These are phyloP conservation scores for Colletotrichum godetiae DNA, from an alignment of 2,329 filamentous ascomycete species.

Conservation along the genomic window DNA sequence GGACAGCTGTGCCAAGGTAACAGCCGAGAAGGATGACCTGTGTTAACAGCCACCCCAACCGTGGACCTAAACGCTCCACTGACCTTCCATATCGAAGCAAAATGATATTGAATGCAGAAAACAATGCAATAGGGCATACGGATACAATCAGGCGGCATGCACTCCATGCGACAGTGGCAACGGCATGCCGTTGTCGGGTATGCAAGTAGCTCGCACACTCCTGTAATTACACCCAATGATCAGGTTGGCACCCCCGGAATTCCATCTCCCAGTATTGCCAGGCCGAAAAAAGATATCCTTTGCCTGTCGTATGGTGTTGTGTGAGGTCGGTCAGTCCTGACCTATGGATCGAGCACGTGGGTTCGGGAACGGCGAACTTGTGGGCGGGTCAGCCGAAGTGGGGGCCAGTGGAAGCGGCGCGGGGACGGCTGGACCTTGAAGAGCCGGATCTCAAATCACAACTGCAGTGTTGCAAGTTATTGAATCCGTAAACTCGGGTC, in stretches of 20 bases:
- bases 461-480: neutral
- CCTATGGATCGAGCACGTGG: slow-evolving; percentile 34
- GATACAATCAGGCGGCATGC: neutral
- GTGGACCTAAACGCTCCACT: neutral
- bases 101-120: neutral
- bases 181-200: neutral
- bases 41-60: neutral
- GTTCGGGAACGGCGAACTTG: slow-evolving; percentile 10
- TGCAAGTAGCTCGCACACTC: neutral
- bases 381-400: slow-evolving; percentile 20
- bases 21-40: neutral
- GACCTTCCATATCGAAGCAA: slow-evolving; percentile 8
- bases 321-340: slow-evolving; percentile 16
- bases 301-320: neutral
- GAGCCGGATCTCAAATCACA: neutral
- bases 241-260: neutral
- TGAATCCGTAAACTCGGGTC: slow-evolving; percentile 1
- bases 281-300: slow-evolving; percentile 2
- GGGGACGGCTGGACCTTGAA: slow-evolving; percentile 1
- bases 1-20: neutral
- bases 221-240: neutral
- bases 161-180: slow-evolving; percentile 9
- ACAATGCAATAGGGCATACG: slow-evolving; percentile 7
- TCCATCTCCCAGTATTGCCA: slow-evolving; percentile 16
- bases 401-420: slow-evolving; percentile 2